phyloP scores from a whole-genome alignment of 306 rosid species.

The Lotus japonicus region DNA sequence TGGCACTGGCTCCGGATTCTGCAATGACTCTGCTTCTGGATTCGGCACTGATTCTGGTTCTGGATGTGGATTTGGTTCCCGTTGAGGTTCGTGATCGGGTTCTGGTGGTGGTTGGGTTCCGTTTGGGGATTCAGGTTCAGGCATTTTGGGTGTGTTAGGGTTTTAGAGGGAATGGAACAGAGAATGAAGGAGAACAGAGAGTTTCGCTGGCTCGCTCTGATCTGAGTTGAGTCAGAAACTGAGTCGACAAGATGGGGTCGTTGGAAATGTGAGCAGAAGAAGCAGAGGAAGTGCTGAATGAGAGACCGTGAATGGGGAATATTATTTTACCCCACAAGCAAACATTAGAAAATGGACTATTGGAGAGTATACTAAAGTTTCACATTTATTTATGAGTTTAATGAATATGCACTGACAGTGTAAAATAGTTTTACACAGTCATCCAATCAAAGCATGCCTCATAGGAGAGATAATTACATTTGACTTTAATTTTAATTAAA shows the following conservation, averaged over 20 bases:
- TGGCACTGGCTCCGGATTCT: neutral
- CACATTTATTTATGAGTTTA: too few species aligned
- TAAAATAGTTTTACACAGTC: too few species aligned
- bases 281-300: neutral
- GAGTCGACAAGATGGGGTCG: neutral
- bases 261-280: neutral
- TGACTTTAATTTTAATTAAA: too few species aligned
- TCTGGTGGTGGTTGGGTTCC: neutral
- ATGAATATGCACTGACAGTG: too few species aligned
- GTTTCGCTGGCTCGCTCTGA: neutral
- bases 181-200: neutral
- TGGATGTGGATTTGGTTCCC: neutral
- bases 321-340: neutral
- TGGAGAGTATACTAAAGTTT: too few species aligned
- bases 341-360: too few species aligned
- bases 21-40: neutral
- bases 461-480: too few species aligned
- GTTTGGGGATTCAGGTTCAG: conserved; percentile 25
- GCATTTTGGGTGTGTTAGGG: conserved; percentile 16
- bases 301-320: neutral
- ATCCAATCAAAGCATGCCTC: too few species aligned
- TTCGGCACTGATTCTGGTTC: neutral
- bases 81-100: neutral
- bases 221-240: neutral
- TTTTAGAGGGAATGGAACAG: neutral